Evolutionary conservation across 2,329 filamentous ascomycete species (phyloP), one percentile per base, ranked within the genome.

Genomic region (Paramyrothecium sp.): DNA sequence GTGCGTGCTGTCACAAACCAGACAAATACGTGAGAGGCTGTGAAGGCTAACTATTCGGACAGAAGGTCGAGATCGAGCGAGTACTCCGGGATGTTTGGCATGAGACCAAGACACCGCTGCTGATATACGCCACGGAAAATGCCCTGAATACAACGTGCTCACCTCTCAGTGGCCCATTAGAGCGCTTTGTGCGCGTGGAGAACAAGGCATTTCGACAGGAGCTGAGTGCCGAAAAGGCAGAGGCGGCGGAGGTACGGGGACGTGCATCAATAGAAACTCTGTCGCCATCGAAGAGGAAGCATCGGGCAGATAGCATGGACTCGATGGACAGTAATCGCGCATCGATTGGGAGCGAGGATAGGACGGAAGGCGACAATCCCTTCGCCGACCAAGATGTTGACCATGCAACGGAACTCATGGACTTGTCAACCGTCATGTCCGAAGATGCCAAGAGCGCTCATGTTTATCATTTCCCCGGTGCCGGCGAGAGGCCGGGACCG

Each of bases 71-170:
- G 3, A 63, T 77, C 21, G 76, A 80, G 44, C 71, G 74, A 34
- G 76, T 83, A 22, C 68, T 82, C 3, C 66, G 72, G 51, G 75
- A 77, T 11, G 74, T 82, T 20, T 81, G 77, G 69, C 70, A 73
- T 8, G 80, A 82, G 51, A 77, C 76, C 10, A 81, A 78, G 55
- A 75, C 71, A 19, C 76, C 78, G 0, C 63, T 83, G 19, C 64
- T 86, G 3, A 69, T 86, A 4, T 86, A 85, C 62, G 82, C 83
- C 21, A 81, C 80, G 3, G 80, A 84, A 58, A 68, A 71, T 23
- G 80, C 81, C 22, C 66, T 83, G 57, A 61, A 71, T 13, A 60
- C 64, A 20, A 65, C 71, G 3, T 66, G 57, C 12, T 61, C 67
- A 3, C 69, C 75, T 12, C 67, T 84, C 17, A 71, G 81, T 47